These are phyloP conservation scores for Lepidium sativum DNA, from an alignment of 345 rosid species.

Conservation along the genomic window DNA sequence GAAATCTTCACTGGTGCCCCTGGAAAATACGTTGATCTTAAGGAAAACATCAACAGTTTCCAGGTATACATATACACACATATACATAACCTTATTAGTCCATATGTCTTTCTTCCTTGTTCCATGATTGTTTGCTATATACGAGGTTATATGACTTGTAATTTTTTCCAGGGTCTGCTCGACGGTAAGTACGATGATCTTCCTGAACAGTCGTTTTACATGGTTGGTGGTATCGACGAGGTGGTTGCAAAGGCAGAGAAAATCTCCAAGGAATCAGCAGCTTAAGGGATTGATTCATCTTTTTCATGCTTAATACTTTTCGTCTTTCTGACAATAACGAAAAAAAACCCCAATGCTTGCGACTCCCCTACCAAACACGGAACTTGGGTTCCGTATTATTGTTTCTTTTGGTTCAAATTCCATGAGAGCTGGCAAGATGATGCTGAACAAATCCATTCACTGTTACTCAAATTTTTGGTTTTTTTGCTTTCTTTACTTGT, in stretches of 20 bases:
- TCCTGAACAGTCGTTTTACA: constrained; percentile 51
- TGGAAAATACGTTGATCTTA: constrained; percentile 93
- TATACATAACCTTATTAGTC: neutral
- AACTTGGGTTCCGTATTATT: constrained; percentile 7
- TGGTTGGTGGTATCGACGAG: constrained; percentile 56
- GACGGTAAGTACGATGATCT: constrained; percentile 38
- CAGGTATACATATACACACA: constrained; percentile 59
- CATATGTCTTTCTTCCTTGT: neutral
- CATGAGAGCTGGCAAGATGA: constrained; percentile 6
- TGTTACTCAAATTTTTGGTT: constrained; percentile 17
- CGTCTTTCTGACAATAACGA: constrained; percentile 20
- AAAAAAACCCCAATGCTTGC: constrained; percentile 11
- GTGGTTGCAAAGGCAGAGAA: constrained; percentile 44
- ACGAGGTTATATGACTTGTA: neutral
- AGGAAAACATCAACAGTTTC: constrained; percentile 85
- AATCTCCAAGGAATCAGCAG: constrained; percentile 61
- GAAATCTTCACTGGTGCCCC: constrained; percentile 99
- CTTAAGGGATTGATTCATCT: constrained; percentile 13
- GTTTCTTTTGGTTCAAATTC: constrained; percentile 5
- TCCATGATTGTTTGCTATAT: neutral
- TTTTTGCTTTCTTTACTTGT: constrained; percentile 3
- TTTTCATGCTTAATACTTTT: neutral
- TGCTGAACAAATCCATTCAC: constrained; percentile 12
- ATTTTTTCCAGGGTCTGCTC: constrained; percentile 14
- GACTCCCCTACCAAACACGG: neutral